Evolutionary conservation across 2,329 filamentous ascomycete species (phyloP).

Genomic region (Ophiostoma piceae): DNA sequence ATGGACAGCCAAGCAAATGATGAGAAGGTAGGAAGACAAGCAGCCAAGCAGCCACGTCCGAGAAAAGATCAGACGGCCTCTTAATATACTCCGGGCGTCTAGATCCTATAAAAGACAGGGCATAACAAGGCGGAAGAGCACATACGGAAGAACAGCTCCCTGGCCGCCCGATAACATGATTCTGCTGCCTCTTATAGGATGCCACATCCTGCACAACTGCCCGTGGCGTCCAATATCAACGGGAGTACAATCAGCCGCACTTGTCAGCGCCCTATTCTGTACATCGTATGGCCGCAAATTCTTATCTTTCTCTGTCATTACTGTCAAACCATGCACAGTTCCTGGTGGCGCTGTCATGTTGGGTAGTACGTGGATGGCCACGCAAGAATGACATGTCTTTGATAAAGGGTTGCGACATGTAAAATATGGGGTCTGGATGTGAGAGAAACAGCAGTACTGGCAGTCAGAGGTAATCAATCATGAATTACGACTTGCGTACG

Average conservation of each 20-base stretch:
- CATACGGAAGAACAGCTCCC: neutral
- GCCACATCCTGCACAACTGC: neutral
- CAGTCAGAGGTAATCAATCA: neutral
- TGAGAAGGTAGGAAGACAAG: too few species aligned
- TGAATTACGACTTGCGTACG: neutral
- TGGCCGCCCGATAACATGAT: neutral
- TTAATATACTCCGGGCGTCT: neutral
- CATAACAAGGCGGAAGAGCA: neutral
- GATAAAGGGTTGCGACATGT: constrained; percentile 3
- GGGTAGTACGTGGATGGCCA: constrained; percentile 5
- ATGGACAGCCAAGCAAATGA: too few species aligned
- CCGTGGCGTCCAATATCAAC: neutral
- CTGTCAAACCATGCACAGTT: neutral
- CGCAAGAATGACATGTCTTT: constrained; percentile 9
- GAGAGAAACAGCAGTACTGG: neutral
- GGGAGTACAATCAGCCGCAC: neutral
- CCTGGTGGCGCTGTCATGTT: neutral
- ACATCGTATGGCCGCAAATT: neutral
- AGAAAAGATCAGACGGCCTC: neutral
- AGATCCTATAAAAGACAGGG: neutral
- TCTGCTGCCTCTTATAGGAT: neutral
- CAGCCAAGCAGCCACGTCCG: neutral
- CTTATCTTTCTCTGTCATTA: neutral
- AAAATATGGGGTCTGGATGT: neutral
- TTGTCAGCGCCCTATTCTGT: neutral